Percentiles rank a stretch among this genome's conserved stretches.
Evolutionary conservation across 441 rosid species (phyloP).

Genomic region (Euphorbia schlechtendalii): DNA sequence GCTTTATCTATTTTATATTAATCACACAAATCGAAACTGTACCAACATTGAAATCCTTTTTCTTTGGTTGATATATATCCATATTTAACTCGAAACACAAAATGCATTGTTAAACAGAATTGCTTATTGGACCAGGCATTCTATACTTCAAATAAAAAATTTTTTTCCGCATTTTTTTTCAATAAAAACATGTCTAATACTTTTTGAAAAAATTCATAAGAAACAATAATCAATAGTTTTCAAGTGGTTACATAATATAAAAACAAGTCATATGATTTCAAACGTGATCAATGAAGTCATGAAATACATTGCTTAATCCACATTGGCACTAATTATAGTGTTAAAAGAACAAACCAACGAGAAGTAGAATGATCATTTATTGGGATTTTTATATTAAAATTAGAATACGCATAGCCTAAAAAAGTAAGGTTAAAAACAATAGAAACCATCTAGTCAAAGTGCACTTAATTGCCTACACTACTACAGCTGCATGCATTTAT

Average conservation of each 20-base stretch:
- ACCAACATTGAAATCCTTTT: neutral
- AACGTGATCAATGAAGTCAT: constrained; percentile 49
- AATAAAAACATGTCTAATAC: no score
- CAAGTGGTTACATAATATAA: constrained; percentile 13
- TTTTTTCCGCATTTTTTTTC: no score
- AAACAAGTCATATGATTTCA: constrained; percentile 27
- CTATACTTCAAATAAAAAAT: no score
- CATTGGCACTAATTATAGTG: constrained; percentile 22
- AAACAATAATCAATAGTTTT: constrained; percentile 16
- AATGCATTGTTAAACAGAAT: no score
- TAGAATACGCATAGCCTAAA: neutral
- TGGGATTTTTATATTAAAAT: neutral
- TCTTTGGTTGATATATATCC: neutral
- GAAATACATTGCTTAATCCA: constrained; percentile 2
- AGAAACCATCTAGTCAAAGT: constrained; percentile 14
- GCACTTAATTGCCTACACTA: constrained; percentile 20
- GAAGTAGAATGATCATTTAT: neutral
- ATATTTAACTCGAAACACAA: neutral
- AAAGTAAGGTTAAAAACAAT: neutral
- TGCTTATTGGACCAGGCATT: no score
- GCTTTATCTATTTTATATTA: neutral
- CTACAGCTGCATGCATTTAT: constrained; percentile 9
- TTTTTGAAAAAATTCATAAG: no score
- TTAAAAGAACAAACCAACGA: constrained; percentile 2
- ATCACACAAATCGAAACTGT: neutral